Evolutionary conservation across 192 early-diverging fungal species (phyloP).

Genomic region (Coemansia sp.): DNA sequence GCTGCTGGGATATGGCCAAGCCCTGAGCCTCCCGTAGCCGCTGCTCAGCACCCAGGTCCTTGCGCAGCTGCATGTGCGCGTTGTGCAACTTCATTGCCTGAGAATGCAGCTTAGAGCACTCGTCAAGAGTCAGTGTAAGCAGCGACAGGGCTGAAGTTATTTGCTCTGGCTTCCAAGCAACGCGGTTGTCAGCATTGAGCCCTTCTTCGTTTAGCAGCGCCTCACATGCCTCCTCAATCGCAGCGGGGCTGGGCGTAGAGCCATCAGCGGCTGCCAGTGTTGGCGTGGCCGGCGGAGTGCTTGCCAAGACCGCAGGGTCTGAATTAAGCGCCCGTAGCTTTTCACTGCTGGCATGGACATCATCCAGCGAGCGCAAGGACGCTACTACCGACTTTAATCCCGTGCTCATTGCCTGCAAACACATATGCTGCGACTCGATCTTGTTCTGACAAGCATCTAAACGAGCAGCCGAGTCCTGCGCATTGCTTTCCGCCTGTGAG

Average conservation of each 20-base stretch:
- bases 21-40: slow-evolving; percentile 52
- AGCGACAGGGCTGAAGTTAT: slow-evolving; percentile 30
- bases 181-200: not conserved
- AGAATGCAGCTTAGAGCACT: slow-evolving; percentile 21
- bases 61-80: slow-evolving; percentile 20
- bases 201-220: not conserved
- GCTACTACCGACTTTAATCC: slow-evolving; percentile 17
- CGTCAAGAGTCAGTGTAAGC: slow-evolving; percentile 16
- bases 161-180: slow-evolving; percentile 11
- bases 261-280: slow-evolving; percentile 2
- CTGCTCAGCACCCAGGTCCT: slow-evolving; percentile 39
- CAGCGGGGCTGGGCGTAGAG: not conserved
- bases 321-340: slow-evolving; percentile 18
- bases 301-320: not conserved
- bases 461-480: slow-evolving; percentile 11
- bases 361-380: slow-evolving; percentile 29
- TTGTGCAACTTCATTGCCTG: slow-evolving; percentile 30
- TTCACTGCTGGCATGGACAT: slow-evolving; percentile 20
- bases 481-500: slow-evolving; percentile 12
- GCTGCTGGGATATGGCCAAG: slow-evolving; percentile 48
- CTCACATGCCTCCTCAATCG: slow-evolving; percentile 22
- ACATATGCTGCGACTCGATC: slow-evolving; percentile 6
- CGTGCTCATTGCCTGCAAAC: slow-evolving; percentile 22
- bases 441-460: slow-evolving; percentile 13
- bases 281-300: slow-evolving; percentile 41